Evolutionary conservation across 2,329 filamentous ascomycete genomes (phyloP), one percentile per base, ranked within the genome.

Genomic region (Arthrinium puccinioides): DNA sequence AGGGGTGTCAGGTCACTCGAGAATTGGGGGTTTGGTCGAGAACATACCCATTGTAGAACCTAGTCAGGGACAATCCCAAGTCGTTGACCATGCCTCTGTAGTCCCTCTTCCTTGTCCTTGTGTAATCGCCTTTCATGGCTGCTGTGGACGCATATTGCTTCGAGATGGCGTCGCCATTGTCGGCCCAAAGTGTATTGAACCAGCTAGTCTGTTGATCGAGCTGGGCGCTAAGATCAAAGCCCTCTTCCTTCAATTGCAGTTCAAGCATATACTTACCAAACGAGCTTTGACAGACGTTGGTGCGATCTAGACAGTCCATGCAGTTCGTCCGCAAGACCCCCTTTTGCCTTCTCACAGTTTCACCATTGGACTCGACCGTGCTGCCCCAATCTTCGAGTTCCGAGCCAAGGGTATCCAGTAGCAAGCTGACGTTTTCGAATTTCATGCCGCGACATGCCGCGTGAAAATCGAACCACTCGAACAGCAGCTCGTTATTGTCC

Each of bases 391-490:
- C 66, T 29, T 84, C 78, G 9, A 96, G 66, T n/a, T 74, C 79
- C 4, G 70, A 63, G 20, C 74, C 74, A 4, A 97, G 61, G 1
- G 69, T 79, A 32, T 87, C 74, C 36, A 98, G 71, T 2, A 98
- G 72, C 20, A 82, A 68, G 39, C 80, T 84, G 10, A 97, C 89
- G 41, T 97, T 97, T 54, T 97, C 90, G 53, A 97, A 98, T 49
- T 87, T 94, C 90, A 98, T 96, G 1, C 92, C 92, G 13, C 87
- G 82, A 54, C 92, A 97, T 20, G 85, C 85, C 14, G 79, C 73
- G 57, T 97, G 92, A 52, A 98, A 98, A 55, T 98, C 92, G 51
- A 97, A 98, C 92, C 92, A 98, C 55, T 95, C 87, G 52, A 94
- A 94, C 0, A 69, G 72, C 10, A 92, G 62, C 9, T 67, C 57